Conservation (phyloP, 257 asterid genomes). For the Gentiana straminea region DNA sequence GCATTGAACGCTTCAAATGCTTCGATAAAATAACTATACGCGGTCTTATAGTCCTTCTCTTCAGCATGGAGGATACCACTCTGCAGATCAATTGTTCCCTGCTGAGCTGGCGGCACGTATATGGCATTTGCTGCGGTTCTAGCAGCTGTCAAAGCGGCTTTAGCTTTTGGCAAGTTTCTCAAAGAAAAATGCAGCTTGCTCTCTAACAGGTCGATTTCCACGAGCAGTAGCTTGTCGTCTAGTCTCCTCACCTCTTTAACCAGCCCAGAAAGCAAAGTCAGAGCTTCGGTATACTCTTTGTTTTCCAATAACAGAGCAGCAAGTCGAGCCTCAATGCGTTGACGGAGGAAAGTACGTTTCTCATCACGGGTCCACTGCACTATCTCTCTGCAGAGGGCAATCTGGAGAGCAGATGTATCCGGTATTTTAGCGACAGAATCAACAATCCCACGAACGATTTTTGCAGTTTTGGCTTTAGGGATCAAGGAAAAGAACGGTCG, state of each 20-base stretch:
- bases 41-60: slow-evolving; percentile 38
- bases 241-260: slow-evolving; percentile 38
- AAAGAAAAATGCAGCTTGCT: slow-evolving; percentile 39
- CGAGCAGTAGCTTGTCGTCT: slow-evolving; percentile 38
- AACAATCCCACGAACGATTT: slow-evolving; percentile 32
- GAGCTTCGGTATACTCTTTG: slow-evolving; percentile 34
- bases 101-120: slow-evolving; percentile 41
- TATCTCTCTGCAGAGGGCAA: slow-evolving; percentile 34
- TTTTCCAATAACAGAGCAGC: slow-evolving; percentile 38
- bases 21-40: slow-evolving; percentile 31
- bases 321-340: slow-evolving; percentile 35
- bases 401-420: slow-evolving; percentile 34
- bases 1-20: slow-evolving; percentile 43
- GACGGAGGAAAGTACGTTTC: slow-evolving; percentile 42
- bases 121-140: slow-evolving; percentile 39
- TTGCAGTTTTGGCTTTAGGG: slow-evolving; percentile 40
- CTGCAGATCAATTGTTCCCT: slow-evolving; percentile 37
- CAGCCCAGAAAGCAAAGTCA: slow-evolving; percentile 31
- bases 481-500: slow-evolving; percentile 25
- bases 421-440: slow-evolving; percentile 36
- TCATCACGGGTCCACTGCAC: slow-evolving; percentile 38
- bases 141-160: slow-evolving; percentile 40
- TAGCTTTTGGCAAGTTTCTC: slow-evolving; percentile 39
- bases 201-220: slow-evolving; percentile 37
- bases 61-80: slow-evolving; percentile 44